Evolutionary conservation across 352 stramenopile genomes (phyloP), one percentile per base, ranked within the genome.

Genomic region (Globisporangium carolinianum): DNA sequence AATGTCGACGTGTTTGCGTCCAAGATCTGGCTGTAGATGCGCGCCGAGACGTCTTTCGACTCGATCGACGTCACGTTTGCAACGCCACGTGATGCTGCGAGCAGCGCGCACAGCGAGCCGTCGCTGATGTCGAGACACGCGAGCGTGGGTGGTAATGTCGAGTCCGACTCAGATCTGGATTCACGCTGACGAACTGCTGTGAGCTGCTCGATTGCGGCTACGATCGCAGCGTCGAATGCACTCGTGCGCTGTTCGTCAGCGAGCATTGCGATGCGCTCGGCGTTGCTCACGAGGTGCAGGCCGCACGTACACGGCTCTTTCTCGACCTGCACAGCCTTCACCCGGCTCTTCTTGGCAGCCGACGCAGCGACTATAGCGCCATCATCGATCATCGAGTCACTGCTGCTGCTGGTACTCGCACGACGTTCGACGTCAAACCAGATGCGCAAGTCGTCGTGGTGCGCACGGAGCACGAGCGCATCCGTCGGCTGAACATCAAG

Each of bases 261-360:
- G 11, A 91, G 80, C 83, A 93, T 89, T 10, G 79, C 66, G 45
- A 91, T 76, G 5, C 83, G 78, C 59, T 93, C 83, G 38, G 80
- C 78, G 38, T 93, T 93, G 72, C 78, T 87, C 36, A 93, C 73
- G 35, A 91, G 67, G 53, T 93, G 83, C 52, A 93, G 65, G 5
- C 83, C 83, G 50, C 83, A 93, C 6, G 67, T 82, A 52, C 83
- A 93, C 14, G 76, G 78, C 17, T 67, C 61, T 51, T 83, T 87
- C 62, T 86, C 75, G 39, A 49, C 55, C 24, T 58, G 47, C 43
- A 39, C 61, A n/a, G 38, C 53, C 56, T 43, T 8, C 18, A 46
- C 43, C 38, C 73, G 77, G 24, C 64, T 60, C 67, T 84, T 84
- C 55, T 82, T 73, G 24, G 53, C 9, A 9, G 49, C 14, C 5